Conservation (phyloP, 2,329 filamentous ascomycete species). For the Kalaharituber pfeilii region DNA sequence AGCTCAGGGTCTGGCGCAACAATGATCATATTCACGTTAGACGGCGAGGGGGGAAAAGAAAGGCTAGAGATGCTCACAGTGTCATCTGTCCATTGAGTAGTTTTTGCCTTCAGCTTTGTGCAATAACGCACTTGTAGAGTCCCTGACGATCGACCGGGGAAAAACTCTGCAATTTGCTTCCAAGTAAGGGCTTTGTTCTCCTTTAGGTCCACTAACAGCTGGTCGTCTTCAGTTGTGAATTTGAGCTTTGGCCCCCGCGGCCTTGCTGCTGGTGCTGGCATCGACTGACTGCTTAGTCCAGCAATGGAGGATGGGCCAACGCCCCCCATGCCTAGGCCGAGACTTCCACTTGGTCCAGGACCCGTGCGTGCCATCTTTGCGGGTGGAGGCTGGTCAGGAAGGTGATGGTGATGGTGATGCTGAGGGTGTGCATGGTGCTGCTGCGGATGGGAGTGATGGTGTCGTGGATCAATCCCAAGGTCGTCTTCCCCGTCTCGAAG, state of each 20-base stretch:
- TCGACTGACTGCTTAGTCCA: constrained; percentile 31
- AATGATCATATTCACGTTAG: too few species aligned
- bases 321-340: constrained; percentile 18
- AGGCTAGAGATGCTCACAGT: constrained; percentile 44
- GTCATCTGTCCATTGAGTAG: constrained; percentile 82
- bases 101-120: constrained; percentile 87
- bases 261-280: constrained; percentile 64
- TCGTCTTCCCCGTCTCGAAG: constrained; percentile 21
- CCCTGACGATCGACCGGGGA: constrained; percentile 74
- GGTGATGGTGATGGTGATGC: constrained; percentile 61
- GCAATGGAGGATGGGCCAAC: constrained; percentile 11
- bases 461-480: constrained; percentile 20
- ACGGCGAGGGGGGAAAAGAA: constrained; percentile 2
- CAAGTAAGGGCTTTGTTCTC: constrained; percentile 89
- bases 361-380: constrained; percentile 37
- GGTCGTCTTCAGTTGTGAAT: constrained; percentile 84
- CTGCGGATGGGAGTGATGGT: constrained; percentile 19
- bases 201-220: constrained; percentile 72
- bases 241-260: constrained; percentile 81
- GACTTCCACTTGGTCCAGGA: constrained; percentile 14
- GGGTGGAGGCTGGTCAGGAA: constrained; percentile 55
- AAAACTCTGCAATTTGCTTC: constrained; percentile 96
- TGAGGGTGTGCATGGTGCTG: constrained; percentile 19
- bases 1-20: too few species aligned
- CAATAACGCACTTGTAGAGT: constrained; percentile 89